phyloP scores from a whole-genome alignment of 2,329 filamentous ascomycete species.

The Monilinia vaccinii-corymbosi region DNA sequence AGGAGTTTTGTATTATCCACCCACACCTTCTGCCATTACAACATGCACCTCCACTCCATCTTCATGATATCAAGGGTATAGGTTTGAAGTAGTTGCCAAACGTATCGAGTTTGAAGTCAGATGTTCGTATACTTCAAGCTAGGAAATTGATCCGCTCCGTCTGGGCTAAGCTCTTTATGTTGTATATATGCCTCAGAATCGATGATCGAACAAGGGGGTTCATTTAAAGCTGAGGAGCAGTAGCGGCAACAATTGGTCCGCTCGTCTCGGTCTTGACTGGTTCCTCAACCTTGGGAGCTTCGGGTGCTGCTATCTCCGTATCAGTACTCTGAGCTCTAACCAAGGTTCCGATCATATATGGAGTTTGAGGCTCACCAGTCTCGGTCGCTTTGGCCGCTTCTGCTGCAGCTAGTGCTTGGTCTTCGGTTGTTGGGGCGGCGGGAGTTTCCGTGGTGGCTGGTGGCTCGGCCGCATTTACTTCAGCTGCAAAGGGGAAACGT shows the following conservation, averaged over 20 bases:
- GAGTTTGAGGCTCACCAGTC: constrained; percentile 6
- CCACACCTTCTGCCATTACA: constrained; percentile 21
- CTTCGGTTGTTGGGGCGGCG: constrained; percentile 12
- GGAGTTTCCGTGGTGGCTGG: constrained; percentile 14
- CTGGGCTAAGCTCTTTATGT: not conserved
- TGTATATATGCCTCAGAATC: not conserved
- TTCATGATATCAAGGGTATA: constrained; percentile 13
- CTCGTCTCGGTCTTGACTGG: constrained; percentile 12
- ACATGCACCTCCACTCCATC: constrained; percentile 11
- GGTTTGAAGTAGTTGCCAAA: constrained; percentile 2
- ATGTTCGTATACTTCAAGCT: not conserved
- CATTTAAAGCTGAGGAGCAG: constrained; percentile 7
- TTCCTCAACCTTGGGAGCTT: constrained; percentile 15
- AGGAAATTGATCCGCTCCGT: not conserved
- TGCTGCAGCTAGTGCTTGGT: constrained; percentile 4
- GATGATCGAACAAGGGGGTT: not conserved
- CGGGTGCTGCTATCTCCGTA: constrained; percentile 11
- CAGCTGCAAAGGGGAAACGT: constrained; percentile 11
- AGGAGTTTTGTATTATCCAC: not conserved
- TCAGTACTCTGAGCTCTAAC: constrained; percentile 1
- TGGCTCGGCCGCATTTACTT: constrained; percentile 15
- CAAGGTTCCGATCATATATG: constrained; percentile 10
- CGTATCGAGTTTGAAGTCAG: not conserved
- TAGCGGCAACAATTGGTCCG: not conserved
- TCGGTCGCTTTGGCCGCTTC: not conserved